phyloP scores from a whole-genome alignment of 495 filamentous ascomycete genomes.

The Penicillium manginii region DNA sequence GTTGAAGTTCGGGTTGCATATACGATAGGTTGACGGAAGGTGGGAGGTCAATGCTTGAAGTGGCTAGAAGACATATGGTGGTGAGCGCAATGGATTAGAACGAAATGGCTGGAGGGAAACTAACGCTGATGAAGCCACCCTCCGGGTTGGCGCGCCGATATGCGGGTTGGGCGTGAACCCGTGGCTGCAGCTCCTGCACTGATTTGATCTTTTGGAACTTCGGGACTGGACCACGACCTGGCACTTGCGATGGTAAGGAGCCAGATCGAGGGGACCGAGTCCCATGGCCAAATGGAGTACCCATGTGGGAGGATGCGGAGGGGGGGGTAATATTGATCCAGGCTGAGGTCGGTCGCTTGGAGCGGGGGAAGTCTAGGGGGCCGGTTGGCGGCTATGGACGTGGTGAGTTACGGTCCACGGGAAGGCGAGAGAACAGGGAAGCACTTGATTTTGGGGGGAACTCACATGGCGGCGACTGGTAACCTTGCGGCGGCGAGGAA shows the following conservation, averaged over 20 bases:
- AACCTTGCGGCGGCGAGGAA: conserved; percentile 64
- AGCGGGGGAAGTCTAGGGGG: conserved; percentile 67
- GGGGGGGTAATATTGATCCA: conserved; percentile 69
- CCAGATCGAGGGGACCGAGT: conserved; percentile 69
- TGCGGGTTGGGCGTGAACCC: conserved; percentile 82
- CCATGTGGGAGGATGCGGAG: conserved; percentile 69
- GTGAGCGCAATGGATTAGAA: conserved; percentile 1
- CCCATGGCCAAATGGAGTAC: conserved; percentile 72
- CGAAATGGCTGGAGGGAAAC: conserved; percentile 34
- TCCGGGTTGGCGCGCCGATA: conserved; percentile 95
- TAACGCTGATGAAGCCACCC: conserved; percentile 96
- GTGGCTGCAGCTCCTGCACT: conserved; percentile 75
- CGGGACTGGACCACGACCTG: conserved; percentile 76
- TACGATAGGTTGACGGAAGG: conserved; percentile 92
- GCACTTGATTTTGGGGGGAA: not conserved
- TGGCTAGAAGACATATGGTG: conserved; percentile 59
- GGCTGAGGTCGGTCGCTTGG: conserved; percentile 62
- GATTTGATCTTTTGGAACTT: conserved; percentile 80
- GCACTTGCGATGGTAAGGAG: conserved; percentile 45
- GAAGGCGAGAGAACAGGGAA: not conserved
- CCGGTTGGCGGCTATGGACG: conserved; percentile 40
- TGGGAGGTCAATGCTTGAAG: conserved; percentile 95
- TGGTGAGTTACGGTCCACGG: not conserved
- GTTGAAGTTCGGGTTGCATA: conserved; percentile 98
- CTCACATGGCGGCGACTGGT: conserved; percentile 65